phyloP scores from a whole-genome alignment of 352 stramenopile species.

The Phytophthora pisi region DNA sequence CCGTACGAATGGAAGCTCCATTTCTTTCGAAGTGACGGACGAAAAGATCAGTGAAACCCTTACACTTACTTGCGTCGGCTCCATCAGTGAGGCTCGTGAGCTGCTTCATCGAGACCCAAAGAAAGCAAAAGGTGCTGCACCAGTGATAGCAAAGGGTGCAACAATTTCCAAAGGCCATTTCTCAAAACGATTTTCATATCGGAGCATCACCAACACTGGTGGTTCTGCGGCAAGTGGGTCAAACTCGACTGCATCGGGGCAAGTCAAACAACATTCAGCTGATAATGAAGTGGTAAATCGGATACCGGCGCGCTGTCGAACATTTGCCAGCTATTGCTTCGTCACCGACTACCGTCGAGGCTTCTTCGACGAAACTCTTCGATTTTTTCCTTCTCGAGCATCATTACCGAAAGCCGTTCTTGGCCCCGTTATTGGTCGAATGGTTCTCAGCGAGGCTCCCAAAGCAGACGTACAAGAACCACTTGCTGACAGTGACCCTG shows the following conservation, averaged over 20 bases:
- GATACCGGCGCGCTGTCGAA: constrained; percentile 21
- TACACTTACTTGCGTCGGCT: constrained; percentile 54
- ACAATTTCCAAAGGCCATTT: constrained; percentile 58
- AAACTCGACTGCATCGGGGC: not conserved
- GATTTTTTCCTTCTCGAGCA: constrained; percentile 54
- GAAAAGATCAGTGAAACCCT: constrained; percentile 64
- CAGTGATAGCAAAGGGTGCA: constrained; percentile 5
- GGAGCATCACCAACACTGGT: constrained; percentile 33
- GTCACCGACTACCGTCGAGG: constrained; percentile 62
- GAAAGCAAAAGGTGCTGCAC: constrained; percentile 15
- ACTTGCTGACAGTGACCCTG: constrained; percentile 14
- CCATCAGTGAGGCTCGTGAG: constrained; percentile 52
- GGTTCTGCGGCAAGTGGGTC: not conserved
- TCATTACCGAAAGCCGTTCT: constrained; percentile 46
- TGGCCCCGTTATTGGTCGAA: constrained; percentile 63
- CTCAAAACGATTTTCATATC: constrained; percentile 77
- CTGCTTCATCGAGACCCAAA: constrained; percentile 31
- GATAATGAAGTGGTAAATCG: not conserved
- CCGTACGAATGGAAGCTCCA: constrained; percentile 40
- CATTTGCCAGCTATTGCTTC: constrained; percentile 62
- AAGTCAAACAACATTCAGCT: not conserved
- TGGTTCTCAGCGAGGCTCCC: constrained; percentile 28
- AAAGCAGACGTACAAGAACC: not conserved
- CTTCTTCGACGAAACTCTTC: constrained; percentile 55
- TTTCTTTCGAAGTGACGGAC: constrained; percentile 61